Percentiles rank a stretch among this genome's conserved stretches.
phyloP scores from a whole-genome alignment of 2,329 filamentous ascomycete species.

The Coniella lustricola region DNA sequence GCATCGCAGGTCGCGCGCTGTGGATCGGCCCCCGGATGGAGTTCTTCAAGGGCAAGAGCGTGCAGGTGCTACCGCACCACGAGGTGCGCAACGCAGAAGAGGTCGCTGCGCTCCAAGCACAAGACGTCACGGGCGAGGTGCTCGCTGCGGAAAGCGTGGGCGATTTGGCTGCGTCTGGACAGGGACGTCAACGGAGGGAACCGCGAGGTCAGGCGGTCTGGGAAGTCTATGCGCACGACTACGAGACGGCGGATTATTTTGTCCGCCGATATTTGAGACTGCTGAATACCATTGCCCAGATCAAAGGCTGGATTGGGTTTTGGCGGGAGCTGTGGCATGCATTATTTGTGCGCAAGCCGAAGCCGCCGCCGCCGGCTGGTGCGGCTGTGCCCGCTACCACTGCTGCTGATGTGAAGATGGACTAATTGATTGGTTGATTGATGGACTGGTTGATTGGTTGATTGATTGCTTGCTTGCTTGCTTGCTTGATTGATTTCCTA shows the following conservation, averaged over 20 bases:
- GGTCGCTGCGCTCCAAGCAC: conserved; percentile 27
- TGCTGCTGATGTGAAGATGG: too few species aligned
- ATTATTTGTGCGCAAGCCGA: not conserved
- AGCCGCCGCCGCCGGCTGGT: too few species aligned
- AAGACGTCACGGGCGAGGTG: conserved; percentile 26
- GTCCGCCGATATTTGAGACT: conserved; percentile 44
- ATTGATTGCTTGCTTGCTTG: too few species aligned
- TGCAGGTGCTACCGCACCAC: conserved; percentile 25
- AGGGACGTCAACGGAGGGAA: conserved; percentile 17
- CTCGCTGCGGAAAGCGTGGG: conserved; percentile 30
- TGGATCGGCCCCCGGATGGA: conserved; percentile 49
- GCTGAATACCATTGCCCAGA: conserved; percentile 41
- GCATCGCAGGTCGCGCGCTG: conserved; percentile 50
- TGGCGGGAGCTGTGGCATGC: conserved; percentile 26
- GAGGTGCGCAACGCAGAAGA: conserved; percentile 32
- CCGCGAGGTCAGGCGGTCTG: conserved; percentile 40
- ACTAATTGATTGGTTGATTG: too few species aligned
- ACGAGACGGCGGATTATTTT: conserved; percentile 49
- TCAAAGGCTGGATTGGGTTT: conserved; percentile 49
- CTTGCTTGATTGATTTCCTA: too few species aligned
- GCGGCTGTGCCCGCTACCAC: too few species aligned
- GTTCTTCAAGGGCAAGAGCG: conserved; percentile 18
- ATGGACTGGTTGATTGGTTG: too few species aligned
- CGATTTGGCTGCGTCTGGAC: conserved; percentile 15
- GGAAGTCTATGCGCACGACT: conserved; percentile 56